These are phyloP conservation scores for Phaeosphaeriaceae sp. DNA, from an alignment of 2,329 filamentous ascomycete species.

Conservation along the genomic window DNA sequence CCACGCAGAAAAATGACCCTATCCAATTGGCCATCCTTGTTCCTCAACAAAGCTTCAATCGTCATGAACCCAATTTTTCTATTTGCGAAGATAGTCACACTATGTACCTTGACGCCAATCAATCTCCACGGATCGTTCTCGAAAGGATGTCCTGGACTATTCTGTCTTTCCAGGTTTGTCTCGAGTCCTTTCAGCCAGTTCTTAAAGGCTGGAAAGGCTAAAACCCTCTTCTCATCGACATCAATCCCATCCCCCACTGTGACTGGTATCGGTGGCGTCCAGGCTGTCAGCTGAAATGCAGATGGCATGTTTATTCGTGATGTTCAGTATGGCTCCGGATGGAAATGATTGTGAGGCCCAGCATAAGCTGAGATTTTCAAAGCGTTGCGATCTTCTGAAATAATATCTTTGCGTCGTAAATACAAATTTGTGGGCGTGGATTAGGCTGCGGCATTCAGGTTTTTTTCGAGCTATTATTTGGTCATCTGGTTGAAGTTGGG, in stretches of 20 bases:
- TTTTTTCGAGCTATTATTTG: too few relatives aligned
- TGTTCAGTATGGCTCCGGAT: neutral
- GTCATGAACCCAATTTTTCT: neutral
- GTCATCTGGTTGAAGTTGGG: too few relatives aligned
- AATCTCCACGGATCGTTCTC: neutral
- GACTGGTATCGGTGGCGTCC: neutral
- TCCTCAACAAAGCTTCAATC: neutral
- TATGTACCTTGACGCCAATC: neutral
- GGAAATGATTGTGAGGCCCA: too few relatives aligned
- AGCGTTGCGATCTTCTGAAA: too few relatives aligned
- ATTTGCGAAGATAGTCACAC: neutral
- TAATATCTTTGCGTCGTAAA: too few relatives aligned
- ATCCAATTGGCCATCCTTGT: neutral
- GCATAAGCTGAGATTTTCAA: too few relatives aligned
- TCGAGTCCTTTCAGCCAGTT: neutral
- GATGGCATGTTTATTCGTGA: neutral
- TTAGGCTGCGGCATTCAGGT: too few relatives aligned
- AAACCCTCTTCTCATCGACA: neutral
- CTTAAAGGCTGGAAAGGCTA: neutral
- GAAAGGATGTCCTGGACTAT: neutral
- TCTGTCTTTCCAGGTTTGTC: neutral
- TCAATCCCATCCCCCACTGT: neutral
- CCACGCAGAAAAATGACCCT: conserved; percentile 59
- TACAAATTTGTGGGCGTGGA: too few relatives aligned
- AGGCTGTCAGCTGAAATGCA: neutral